Base-by-base conservation (phyloP, 805 yeast species). In the Wickerhamia fluorescens region DNA sequence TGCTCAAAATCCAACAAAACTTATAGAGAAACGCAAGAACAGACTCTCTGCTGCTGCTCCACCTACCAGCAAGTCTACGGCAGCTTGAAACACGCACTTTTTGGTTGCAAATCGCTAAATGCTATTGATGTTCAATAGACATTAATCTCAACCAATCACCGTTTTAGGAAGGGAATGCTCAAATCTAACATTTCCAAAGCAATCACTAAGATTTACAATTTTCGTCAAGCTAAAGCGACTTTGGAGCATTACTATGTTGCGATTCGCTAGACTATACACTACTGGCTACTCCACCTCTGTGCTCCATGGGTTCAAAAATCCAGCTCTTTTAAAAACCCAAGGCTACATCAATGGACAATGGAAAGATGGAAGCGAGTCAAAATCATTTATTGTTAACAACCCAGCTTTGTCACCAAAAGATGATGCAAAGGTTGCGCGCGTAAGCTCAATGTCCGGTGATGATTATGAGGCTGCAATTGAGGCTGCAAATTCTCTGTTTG, bases 331-430 rank as follows among this genome's bases (percentile, higher is more conserved):
- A 34, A 62, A 66, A 49, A 69, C 76, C n/a, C 69, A 73, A 29
- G 80, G 80, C 3, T 73, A 59, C 40, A 61, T 84, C 51, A 75
- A 83, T 44, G 95, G 95, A 23, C 59, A 75, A 42, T 87, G 95
- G 94, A 50, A 73, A 19, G 43, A 56, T 16, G 54, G 71, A 5
- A 35, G 51, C 9, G 51, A 64, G 9, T 50, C 61, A 6, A 58
- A 61, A 11, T 53, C 66, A 3, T 87, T 86, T 51, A 57, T 65
- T 3, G 94, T 88, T 11, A 52, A 56, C 9, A 85, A 89, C 51
- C 96, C 96, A 4, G 94, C 94, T 1, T 42, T 77, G 15, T 7
- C 9, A 10, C 18, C 15, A 3, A 24, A 24, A 7, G 12, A 12
- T 4, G 23, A 13, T 7, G 18, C 24, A 11, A 13, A 27, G 7